Base-by-base conservation (phyloP, 306 rosid species). In the Phaseolus lunatus region DNA sequence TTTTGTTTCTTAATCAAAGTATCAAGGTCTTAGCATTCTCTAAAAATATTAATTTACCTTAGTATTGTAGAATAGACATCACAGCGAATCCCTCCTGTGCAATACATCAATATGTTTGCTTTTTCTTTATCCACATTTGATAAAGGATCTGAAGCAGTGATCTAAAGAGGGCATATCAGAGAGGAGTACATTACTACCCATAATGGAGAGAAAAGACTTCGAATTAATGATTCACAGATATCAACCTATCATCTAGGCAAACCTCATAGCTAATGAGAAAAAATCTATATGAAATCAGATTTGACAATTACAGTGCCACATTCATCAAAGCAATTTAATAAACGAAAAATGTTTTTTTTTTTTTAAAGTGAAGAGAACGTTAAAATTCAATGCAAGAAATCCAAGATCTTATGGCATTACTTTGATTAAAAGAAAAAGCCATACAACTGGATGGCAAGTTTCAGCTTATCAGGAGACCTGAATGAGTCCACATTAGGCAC, bases 71-170 rank as follows among this genome's bases (percentile, higher is more conserved):
- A 92, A 83, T 90, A 92, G 48, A 92, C 95, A 61, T 92, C 96
- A 61, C 98, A 95, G 18, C 93, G 94, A 63, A 95, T 95, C 58
- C 97, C 97, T 58, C 97, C 97, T 5, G 98, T 95, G 83, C 97
- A 95, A 85, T 95, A 95, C 98, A 95, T 92, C 87, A 92, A 82
- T 84, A 92, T 84, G 75, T 86, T 85, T 14, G 93, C 54, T 48
- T 91, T 88, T 53, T 83, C 88, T 82, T 87, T 88, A 83, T 90
- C 93, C 22, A 87, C 86, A 80, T 84, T 86, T 72, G 87, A 87
- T 77, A 95, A 84, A 8, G 98, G 98, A 78, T 92, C 98, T 71
- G 96, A 90, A 77, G 86, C 84, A 82, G 73, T 68, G 18, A 87
- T 88, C 98, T 95, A 78, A 75, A 86, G 43, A 74, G 78, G 35